A percentile compares a stretch with the other conserved stretches of the same genome.
Conservation (phyloP, 805 yeast genomes). For the Torulaspora maleeae region DNA sequence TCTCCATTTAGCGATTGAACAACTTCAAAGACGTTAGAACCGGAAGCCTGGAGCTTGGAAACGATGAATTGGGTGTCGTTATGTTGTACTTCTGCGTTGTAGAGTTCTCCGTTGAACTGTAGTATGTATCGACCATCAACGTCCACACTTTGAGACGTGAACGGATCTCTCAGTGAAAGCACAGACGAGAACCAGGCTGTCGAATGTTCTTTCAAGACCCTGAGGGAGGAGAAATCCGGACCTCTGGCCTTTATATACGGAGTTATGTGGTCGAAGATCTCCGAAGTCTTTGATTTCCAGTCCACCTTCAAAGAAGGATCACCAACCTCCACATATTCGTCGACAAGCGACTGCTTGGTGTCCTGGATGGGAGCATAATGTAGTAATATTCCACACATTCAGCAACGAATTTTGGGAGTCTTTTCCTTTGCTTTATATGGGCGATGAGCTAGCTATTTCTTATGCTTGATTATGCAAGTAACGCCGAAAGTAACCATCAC, state of each 20-base stretch:
- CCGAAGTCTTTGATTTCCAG: slow-evolving; percentile 4
- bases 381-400: slow-evolving; percentile 57
- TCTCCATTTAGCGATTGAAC: slow-evolving; percentile 65
- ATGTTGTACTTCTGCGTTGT: slow-evolving; percentile 49
- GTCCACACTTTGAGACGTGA: slow-evolving; percentile 65
- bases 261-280: slow-evolving; percentile 36
- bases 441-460: neutral
- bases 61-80: slow-evolving; percentile 65
- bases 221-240: slow-evolving; percentile 48
- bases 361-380: slow-evolving; percentile 23
- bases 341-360: neutral
- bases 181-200: slow-evolving; percentile 60
- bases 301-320: slow-evolving; percentile 7
- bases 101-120: slow-evolving; percentile 90
- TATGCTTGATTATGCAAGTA: neutral
- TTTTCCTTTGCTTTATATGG: neutral
- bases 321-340: slow-evolving; percentile 18
- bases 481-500: neutral
- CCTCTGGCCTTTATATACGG: slow-evolving; percentile 56
- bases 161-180: slow-evolving; percentile 73
- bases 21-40: slow-evolving; percentile 39
- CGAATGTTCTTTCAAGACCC: slow-evolving; percentile 8
- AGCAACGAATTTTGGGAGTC: neutral
- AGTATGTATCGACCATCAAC: slow-evolving; percentile 40
- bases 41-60: slow-evolving; percentile 31